Evolutionary conservation across 768 basidiomycete species (phyloP).

Genomic region (Serendipita indica): DNA sequence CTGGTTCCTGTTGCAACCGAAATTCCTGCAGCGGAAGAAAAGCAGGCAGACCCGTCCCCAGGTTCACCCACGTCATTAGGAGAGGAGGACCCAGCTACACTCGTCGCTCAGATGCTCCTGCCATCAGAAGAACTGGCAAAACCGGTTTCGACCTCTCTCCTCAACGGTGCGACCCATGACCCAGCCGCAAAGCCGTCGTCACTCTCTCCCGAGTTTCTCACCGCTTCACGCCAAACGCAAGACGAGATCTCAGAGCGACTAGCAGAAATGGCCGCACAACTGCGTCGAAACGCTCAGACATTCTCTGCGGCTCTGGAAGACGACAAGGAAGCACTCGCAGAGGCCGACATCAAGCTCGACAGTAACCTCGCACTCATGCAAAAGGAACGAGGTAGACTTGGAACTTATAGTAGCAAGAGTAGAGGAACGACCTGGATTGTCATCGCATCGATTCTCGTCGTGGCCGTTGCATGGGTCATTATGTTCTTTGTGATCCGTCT

Average conservation of each 20-base stretch:
- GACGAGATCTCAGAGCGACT: slow-evolving; percentile 62
- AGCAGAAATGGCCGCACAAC: slow-evolving; percentile 72
- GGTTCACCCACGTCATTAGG: no score
- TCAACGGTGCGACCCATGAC: slow-evolving; percentile 17
- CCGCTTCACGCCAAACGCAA: slow-evolving; percentile 28
- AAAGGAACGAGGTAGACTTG: slow-evolving; percentile 46
- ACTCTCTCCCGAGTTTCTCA: slow-evolving; percentile 26
- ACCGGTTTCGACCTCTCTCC: slow-evolving; percentile 14
- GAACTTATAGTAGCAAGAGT: slow-evolving; percentile 48
- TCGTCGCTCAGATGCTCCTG: background rate
- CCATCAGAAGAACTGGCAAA: background rate
- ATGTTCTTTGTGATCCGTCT: slow-evolving; percentile 64
- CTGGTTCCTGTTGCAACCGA: background rate
- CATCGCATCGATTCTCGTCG: slow-evolving; percentile 46
- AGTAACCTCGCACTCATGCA: slow-evolving; percentile 55
- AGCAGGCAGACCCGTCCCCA: background rate
- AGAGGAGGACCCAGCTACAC: background rate
- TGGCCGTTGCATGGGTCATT: slow-evolving; percentile 42
- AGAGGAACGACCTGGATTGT: slow-evolving; percentile 60
- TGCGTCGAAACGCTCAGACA: slow-evolving; percentile 68
- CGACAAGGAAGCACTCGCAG: slow-evolving; percentile 56
- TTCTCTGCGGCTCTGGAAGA: slow-evolving; percentile 59
- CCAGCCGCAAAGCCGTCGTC: slow-evolving; percentile 39
- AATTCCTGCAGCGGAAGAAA: background rate
- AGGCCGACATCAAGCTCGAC: slow-evolving; percentile 58